These are phyloP conservation scores for Yamadazyma taylorii DNA, from an alignment of 1,139 yeast species.

Conservation along the genomic window DNA sequence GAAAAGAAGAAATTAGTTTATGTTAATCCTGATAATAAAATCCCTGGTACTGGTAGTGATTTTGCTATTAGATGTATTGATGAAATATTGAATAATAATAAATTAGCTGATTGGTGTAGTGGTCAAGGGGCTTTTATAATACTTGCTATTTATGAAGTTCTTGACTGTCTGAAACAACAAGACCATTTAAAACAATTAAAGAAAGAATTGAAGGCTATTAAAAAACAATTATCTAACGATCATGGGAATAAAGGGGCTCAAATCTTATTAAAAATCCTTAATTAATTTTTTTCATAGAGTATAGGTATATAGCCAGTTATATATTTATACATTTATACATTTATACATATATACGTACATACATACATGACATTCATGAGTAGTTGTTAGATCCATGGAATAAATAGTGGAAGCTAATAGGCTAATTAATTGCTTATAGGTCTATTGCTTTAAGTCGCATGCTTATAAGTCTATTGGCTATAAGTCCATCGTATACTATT, in stretches of 20 bases:
- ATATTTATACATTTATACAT: too few species aligned
- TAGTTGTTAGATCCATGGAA: neutral
- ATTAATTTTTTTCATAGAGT: conserved; percentile 14
- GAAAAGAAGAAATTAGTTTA: conserved; percentile 59
- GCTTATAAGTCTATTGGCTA: too few species aligned
- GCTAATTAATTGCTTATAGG: too few species aligned
- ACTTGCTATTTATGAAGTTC: conserved; percentile 65
- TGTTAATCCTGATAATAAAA: conserved; percentile 44
- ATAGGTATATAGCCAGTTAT: too few species aligned
- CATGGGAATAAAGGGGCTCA: conserved; percentile 77
- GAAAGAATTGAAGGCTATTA: conserved; percentile 53
- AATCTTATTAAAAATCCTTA: conserved; percentile 48
- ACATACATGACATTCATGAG: conserved; percentile 1
- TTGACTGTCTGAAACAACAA: conserved; percentile 30
- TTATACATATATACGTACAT: too few species aligned
- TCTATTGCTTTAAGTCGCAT: too few species aligned
- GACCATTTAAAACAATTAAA: conserved; percentile 46
- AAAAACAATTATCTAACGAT: conserved; percentile 47
- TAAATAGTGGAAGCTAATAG: too few species aligned
- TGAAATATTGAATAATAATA: conserved; percentile 42
- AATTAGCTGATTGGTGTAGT: conserved; percentile 66
- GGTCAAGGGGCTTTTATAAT: conserved; percentile 83
- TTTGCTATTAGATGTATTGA: conserved; percentile 59
- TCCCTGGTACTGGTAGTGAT: conserved; percentile 59
- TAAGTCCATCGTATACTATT: neutral